Base-by-base conservation (phyloP, 306 rosid species). In the Acacia melanoxylon region DNA sequence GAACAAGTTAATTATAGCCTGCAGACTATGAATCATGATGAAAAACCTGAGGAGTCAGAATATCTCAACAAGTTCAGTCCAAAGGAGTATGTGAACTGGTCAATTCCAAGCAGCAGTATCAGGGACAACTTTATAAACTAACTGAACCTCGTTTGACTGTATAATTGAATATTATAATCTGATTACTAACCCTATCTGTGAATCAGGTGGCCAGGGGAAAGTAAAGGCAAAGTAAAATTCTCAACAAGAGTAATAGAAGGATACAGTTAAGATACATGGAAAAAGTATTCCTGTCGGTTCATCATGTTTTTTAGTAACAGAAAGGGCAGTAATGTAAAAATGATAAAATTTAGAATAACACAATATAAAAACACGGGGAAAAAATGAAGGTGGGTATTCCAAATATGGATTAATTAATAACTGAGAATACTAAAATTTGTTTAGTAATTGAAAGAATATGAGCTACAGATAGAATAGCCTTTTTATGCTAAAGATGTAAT, bases 21-120 rank as follows among this genome's bases (percentile, higher is more conserved):
- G 51, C 29, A 41, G 56, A 8, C 10, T 48, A 62, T 27, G 74
- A 74, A 81, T 35, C 68, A 68, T 63, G 67, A 46, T 84, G 74
- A 69, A 68, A 74, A 77, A 51, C 20, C 44, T 31, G 1, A 46
- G 37, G 76, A 44, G 62, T 62, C 68, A 68, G 79, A 83, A 9
- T n/a, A 22, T 58, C 63, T 58, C 63, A 58, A 58, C 63, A 58
- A 58, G 63, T 54, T 54, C 61, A 1, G 4, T 54, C 3, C 24
- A 17, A 19, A 54, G 20, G 24, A 54, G 62, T 78, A 68, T 10
- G 81, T 56, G 54, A 78, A 67, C 37, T 24, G 68, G 79, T 68
- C 41, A 52, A 75, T 35, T 35, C 40, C 40, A 35, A 35, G 40
- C 40, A 35, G 4, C 40, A 37, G 41, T 37, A 37, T 37, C 41